Conservation (phyloP, 2,329 filamentous ascomycete genomes). For the Didymella lethalis region DNA sequence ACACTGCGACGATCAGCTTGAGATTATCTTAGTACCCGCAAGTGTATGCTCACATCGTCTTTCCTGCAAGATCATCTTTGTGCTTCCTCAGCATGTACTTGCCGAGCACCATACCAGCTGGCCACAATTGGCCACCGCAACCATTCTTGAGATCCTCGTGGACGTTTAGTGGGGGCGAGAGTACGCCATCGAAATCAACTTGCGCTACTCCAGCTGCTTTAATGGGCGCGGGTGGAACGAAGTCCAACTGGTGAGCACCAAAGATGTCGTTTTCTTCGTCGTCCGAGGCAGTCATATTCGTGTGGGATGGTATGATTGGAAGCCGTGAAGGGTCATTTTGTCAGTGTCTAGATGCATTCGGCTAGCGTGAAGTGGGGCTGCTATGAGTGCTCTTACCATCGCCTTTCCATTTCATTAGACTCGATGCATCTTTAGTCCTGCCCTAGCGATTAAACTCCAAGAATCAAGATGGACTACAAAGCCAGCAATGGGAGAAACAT, state of each 20-base stretch:
- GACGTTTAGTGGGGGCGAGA: conserved; percentile 73
- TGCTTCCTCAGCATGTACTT: conserved; percentile 85
- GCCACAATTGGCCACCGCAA: conserved; percentile 94
- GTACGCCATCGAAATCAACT: conserved; percentile 75
- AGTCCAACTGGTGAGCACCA: conserved; percentile 59
- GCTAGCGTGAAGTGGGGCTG: conserved; percentile 23
- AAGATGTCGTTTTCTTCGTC: conserved; percentile 47
- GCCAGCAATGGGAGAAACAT: neutral
- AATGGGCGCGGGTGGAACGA: conserved; percentile 62
- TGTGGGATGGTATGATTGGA: conserved; percentile 1
- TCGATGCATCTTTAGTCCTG: neutral
- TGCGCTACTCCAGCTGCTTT: conserved; percentile 61
- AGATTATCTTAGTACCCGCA: neutral
- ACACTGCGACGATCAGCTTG: conserved; percentile 63
- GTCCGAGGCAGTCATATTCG: conserved; percentile 30
- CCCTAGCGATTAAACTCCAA: no score
- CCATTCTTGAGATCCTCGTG: conserved; percentile 87
- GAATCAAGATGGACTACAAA: neutral
- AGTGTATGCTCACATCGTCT: conserved; percentile 74
- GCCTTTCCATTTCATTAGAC: neutral
- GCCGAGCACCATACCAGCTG: conserved; percentile 85
- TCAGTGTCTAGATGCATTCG: conserved; percentile 14
- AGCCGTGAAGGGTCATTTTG: conserved; percentile 17
- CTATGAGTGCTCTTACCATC: neutral
- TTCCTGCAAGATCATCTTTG: conserved; percentile 66